Conservation (phyloP, 2,329 filamentous ascomycete species). For the Alternaria panax region DNA sequence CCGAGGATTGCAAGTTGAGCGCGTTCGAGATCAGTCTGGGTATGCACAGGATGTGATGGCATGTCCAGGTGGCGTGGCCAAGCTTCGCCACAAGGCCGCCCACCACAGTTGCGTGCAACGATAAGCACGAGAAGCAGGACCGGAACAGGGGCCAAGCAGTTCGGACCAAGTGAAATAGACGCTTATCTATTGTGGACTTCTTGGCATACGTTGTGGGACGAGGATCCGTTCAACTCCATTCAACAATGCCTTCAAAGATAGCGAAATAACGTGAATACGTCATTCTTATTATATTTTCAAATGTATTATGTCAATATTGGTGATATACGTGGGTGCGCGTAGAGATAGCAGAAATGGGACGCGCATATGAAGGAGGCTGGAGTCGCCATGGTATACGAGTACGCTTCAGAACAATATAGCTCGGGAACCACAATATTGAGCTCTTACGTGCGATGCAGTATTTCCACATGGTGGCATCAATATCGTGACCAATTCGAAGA, state of each 20-base stretch:
- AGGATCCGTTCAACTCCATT: slow-evolving; percentile 7
- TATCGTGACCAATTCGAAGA: not conserved
- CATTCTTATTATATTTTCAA: not conserved
- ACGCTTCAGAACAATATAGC: not conserved
- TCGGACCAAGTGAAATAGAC: slow-evolving; percentile 9
- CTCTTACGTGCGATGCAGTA: not conserved
- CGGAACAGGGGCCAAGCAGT: slow-evolving; percentile 3
- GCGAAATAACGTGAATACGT: slow-evolving; percentile 5
- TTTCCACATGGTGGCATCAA: not conserved
- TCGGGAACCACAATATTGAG: not conserved
- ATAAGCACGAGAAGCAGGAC: slow-evolving; percentile 6
- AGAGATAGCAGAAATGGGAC: slow-evolving; percentile 6
- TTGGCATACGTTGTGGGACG: slow-evolving; percentile 8
- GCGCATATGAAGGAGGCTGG: not conserved
- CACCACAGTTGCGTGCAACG: slow-evolving; percentile 1
- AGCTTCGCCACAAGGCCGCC: slow-evolving; percentile 4
- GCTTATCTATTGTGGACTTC: slow-evolving; percentile 18
- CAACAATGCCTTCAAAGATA: slow-evolving; percentile 9
- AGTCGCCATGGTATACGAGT: not conserved
- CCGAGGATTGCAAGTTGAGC: not conserved
- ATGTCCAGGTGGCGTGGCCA: not conserved
- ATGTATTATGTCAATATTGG: slow-evolving; percentile 4
- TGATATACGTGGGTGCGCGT: not conserved
- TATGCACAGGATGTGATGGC: not conserved
- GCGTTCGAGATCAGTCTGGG: slow-evolving; percentile 14